Evolutionary conservation across 331 rosid species (phyloP).

Genomic region (Malus hybrid): DNA sequence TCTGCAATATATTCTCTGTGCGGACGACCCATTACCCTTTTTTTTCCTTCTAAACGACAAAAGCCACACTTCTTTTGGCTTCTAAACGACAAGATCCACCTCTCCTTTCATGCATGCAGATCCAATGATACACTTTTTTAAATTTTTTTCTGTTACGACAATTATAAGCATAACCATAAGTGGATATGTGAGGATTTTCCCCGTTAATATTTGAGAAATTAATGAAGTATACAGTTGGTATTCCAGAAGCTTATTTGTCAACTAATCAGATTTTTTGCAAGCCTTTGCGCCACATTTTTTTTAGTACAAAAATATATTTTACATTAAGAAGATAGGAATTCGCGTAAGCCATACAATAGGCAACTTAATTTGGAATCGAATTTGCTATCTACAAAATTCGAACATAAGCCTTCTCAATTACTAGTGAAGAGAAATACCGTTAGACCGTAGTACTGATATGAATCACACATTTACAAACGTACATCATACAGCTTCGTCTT

Average conservation of each 20-base stretch:
- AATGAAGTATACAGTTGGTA: too few species aligned
- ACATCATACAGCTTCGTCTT: too few species aligned
- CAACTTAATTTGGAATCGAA: too few species aligned
- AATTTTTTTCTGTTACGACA: background rate
- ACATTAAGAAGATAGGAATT: too few species aligned
- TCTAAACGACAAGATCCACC: background rate
- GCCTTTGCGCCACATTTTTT: background rate
- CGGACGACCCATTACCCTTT: background rate
- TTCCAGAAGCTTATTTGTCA: too few species aligned
- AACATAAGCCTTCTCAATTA: too few species aligned
- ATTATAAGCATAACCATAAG: background rate
- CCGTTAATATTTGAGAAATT: background rate
- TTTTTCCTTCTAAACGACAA: background rate
- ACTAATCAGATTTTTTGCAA: background rate
- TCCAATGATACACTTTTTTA: background rate
- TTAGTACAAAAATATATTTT: too few species aligned
- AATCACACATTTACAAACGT: too few species aligned
- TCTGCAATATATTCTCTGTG: background rate
- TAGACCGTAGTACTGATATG: too few species aligned
- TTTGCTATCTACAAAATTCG: too few species aligned
- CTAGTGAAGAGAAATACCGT: rapidly evolving
- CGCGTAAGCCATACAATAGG: too few species aligned
- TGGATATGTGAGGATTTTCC: background rate
- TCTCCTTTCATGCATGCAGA: background rate
- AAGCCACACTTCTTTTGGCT: background rate